Conservation (phyloP, 139 green algal genomes). For the Ostreobium quekettii region DNA sequence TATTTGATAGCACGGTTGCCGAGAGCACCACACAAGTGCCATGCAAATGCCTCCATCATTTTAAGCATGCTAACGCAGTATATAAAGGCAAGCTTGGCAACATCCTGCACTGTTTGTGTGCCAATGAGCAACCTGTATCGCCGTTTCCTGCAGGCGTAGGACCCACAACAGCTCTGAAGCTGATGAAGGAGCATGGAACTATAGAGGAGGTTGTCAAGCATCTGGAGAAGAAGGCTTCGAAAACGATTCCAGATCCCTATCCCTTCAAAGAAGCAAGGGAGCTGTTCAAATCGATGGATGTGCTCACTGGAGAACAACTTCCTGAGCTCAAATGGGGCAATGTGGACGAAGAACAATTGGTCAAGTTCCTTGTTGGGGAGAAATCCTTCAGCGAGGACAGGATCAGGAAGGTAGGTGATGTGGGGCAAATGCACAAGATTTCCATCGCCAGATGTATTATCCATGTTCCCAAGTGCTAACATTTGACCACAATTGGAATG, state of each 20-base stretch:
- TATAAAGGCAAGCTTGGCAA: too few relatives aligned
- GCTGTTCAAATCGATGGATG: conserved; percentile 68
- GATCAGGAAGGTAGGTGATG: conserved; percentile 40
- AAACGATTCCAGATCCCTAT: conserved; percentile 74
- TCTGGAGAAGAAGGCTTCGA: conserved; percentile 36
- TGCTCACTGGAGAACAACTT: conserved; percentile 32
- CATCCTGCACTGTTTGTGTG: neutral
- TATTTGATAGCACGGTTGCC: too few relatives aligned
- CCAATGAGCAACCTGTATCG: neutral
- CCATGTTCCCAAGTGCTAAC: too few relatives aligned
- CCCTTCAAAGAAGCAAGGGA: conserved; percentile 68
- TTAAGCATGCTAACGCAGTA: too few relatives aligned
- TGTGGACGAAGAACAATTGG: conserved; percentile 82
- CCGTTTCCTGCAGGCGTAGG: conserved; percentile 71
- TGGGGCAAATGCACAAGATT: neutral
- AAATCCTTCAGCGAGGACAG: conserved; percentile 91
- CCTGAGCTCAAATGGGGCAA: conserved; percentile 73
- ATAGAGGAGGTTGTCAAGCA: conserved; percentile 41
- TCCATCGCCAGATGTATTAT: too few relatives aligned
- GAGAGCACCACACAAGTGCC: too few relatives aligned
- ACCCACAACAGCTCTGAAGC: conserved; percentile 61
- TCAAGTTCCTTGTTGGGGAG: conserved; percentile 85
- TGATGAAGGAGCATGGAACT: conserved; percentile 69
- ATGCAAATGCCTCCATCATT: too few relatives aligned
- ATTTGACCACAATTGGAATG: too few relatives aligned